These are phyloP conservation scores for Achaetomiella virescens DNA, from an alignment of 495 filamentous ascomycete genomes.

Conservation along the genomic window DNA sequence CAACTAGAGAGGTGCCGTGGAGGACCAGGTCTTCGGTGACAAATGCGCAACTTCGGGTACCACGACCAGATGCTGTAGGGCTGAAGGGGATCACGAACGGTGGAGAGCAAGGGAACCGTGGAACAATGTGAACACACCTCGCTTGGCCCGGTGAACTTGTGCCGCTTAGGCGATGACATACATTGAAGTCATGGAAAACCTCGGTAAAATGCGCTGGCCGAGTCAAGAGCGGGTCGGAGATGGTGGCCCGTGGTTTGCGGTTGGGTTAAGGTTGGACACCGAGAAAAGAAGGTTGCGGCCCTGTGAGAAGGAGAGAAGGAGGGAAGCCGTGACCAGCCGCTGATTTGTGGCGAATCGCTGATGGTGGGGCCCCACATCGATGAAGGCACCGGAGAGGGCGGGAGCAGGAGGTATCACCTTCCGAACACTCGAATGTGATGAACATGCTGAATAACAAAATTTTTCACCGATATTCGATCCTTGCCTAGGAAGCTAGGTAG, in stretches of 20 bases:
- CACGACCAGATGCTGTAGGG: neutral
- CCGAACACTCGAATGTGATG: no score
- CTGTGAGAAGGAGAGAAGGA: no score
- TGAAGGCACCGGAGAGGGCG: no score
- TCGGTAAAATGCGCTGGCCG: neutral
- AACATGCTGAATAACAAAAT: no score
- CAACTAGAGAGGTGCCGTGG: neutral
- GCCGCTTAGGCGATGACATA: neutral
- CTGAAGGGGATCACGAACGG: neutral
- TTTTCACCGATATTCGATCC: no score
- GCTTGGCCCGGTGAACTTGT: neutral
- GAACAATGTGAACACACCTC: neutral
- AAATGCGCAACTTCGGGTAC: neutral
- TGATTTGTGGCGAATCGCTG: neutral
- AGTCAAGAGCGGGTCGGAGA: neutral
- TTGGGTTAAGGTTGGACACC: conserved; percentile 18
- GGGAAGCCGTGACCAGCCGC: no score
- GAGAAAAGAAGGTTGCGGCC: no score
- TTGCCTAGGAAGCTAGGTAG: no score
- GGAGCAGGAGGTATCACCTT: no score
- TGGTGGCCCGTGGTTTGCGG: conserved; percentile 13
- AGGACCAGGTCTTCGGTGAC: no score
- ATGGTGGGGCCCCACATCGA: neutral
- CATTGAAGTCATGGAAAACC: neutral
- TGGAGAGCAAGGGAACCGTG: neutral